Percentiles rank a stretch among this genome's conserved stretches.
These are phyloP conservation scores for Leptographium lundbergii DNA, from an alignment of 2,329 filamentous ascomycete genomes.

Conservation along the genomic window DNA sequence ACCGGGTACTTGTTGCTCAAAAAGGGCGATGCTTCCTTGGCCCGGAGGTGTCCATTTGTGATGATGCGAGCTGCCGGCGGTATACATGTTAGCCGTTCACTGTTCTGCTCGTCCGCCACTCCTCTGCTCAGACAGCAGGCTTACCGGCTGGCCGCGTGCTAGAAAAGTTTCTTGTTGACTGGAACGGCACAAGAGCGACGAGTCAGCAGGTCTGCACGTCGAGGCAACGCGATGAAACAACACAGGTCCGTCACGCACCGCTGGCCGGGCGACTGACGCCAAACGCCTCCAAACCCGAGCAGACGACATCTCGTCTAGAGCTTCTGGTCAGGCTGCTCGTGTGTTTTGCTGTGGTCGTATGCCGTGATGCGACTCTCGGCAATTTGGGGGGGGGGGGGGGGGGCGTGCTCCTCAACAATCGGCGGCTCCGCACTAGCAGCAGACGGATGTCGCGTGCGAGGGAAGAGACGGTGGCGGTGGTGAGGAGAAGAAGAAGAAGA, in stretches of 20 bases:
- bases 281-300: slow-evolving; percentile 12
- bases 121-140: slow-evolving; percentile 13
- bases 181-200: not conserved
- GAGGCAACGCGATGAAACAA: not conserved
- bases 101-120: not conserved
- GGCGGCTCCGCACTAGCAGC: not conserved
- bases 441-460: not conserved
- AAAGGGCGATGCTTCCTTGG: slow-evolving; percentile 83
- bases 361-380: not conserved
- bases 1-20: slow-evolving; percentile 87
- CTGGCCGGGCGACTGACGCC: slow-evolving; percentile 10
- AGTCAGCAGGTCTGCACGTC: not conserved
- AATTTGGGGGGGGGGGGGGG: not conserved
- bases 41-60: slow-evolving; percentile 72
- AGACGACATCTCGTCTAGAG: slow-evolving; percentile 6
- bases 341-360: not conserved
- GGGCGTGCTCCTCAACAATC: not conserved
- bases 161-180: slow-evolving; percentile 59
- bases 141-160: slow-evolving; percentile 70
- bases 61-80: slow-evolving; percentile 60
- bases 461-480: not conserved
- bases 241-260: slow-evolving; percentile 8
- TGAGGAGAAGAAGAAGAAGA: not conserved
- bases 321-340: not conserved
- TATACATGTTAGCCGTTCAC: not conserved